These are phyloP conservation scores for Glomus cerebriforme DNA, from an alignment of 192 early-diverging fungal genomes.

Conservation along the genomic window DNA sequence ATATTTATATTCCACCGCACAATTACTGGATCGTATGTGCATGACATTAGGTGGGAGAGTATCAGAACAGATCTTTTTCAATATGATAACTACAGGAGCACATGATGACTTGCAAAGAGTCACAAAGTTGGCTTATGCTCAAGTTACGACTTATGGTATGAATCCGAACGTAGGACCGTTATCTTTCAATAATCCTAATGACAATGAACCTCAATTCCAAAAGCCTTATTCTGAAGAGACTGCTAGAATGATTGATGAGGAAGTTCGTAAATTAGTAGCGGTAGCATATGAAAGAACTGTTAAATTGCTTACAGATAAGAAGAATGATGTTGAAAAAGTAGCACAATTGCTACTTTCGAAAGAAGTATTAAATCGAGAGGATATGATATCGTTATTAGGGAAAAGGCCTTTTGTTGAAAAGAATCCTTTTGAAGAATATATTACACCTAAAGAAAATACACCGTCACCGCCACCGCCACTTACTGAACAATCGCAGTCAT, in stretches of 20 bases:
- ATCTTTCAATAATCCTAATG: constrained; percentile 72
- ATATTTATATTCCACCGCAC: constrained; percentile 90
- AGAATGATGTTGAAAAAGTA: constrained; percentile 86
- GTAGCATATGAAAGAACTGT: constrained; percentile 83
- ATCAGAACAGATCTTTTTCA: constrained; percentile 93
- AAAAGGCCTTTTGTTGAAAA: constrained; percentile 79
- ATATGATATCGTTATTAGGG: constrained; percentile 91
- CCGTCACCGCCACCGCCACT: neutral
- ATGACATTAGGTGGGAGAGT: constrained; percentile 87
- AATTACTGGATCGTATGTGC: constrained; percentile 90
- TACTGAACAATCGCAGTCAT: neutral
- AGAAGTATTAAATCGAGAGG: constrained; percentile 95
- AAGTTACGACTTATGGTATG: constrained; percentile 96
- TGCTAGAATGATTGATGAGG: constrained; percentile 90
- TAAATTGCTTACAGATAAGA: constrained; percentile 82
- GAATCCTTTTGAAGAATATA: constrained; percentile 67
- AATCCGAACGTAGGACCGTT: constrained; percentile 84
- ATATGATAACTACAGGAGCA: constrained; percentile 93
- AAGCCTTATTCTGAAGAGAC: constrained; percentile 98
- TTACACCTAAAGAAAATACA: neutral
- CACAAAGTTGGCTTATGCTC: constrained; percentile 95
- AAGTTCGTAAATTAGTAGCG: constrained; percentile 83
- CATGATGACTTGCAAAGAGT: constrained; percentile 98
- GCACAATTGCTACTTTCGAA: constrained; percentile 91
- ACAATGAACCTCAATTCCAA: constrained; percentile 75